Evolutionary conservation across 164 flowering plant genomes (phyloP), one percentile per base, ranked within the genome.

Genomic region (Aristolochia fimbriata): DNA sequence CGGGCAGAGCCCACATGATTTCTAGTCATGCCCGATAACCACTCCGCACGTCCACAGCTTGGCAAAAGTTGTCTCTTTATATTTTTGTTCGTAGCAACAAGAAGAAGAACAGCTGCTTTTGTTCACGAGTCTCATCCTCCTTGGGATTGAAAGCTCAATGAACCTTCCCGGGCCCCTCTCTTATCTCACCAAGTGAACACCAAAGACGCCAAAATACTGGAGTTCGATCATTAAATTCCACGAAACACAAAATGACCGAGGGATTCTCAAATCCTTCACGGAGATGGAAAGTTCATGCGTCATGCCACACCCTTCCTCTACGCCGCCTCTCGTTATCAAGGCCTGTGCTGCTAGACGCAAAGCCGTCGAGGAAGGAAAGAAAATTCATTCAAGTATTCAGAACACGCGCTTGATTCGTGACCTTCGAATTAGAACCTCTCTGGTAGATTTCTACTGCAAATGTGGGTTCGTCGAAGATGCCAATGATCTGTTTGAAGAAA

Each of bases 1-100:
- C 86, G 91, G 91, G 93, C 91, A 81, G 54, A 87, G 91, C 94
- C 91, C 91, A 85, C 90, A 89, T 85, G 88, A 87, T 87, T 87
- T 87, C 91, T 87, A 89, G 90, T 85, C 91, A 85, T 83, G 92
- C 94, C 97, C 88, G 92, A 85, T 89, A 89, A 89, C 91, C 94
- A 87, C 97, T 89, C 97, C 88, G 94, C 94, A 85, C 88, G 91
- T 73, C 83, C 90, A 83, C 85, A 37, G 3, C 30, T 27, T 27
- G 30, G 5, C 5, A 5, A 27, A 27, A 27, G 3, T 5, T n/a
- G n/a, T n/a, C n/a, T n/a, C n/a, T n/a, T n/a, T n/a, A n/a, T n/a
- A n/a, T n/a, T n/a, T n/a, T n/a, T n/a, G n/a, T n/a, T n/a, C n/a
- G n/a, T n/a, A n/a, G n/a, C n/a, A n/a, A n/a, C n/a, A n/a, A n/a